Evolutionary conservation across 441 rosid species (phyloP).

Genomic region (Raphanus hybrid): DNA sequence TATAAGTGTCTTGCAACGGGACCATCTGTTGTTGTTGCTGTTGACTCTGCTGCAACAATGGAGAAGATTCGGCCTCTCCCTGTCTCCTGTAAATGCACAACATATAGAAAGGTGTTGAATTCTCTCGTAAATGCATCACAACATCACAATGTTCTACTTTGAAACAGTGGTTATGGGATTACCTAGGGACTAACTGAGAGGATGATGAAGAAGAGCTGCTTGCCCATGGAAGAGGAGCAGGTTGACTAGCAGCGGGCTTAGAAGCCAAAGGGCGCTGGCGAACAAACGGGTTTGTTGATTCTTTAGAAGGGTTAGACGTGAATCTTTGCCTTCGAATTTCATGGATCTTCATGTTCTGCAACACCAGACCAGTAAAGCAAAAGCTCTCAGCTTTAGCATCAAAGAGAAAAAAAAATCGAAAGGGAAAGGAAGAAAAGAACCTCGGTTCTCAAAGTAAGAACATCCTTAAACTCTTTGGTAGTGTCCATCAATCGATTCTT

Average conservation of each 20-base stretch:
- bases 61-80: slow-evolving; percentile 71
- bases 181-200: slow-evolving; percentile 69
- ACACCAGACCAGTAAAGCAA: slow-evolving; percentile 24
- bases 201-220: slow-evolving; percentile 72
- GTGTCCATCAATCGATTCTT: slow-evolving; percentile 75
- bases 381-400: slow-evolving; percentile 12
- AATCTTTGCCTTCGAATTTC: slow-evolving; percentile 90
- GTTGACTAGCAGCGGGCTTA: slow-evolving; percentile 56
- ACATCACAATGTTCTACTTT: background rate
- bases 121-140: background rate
- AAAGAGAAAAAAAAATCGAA: background rate
- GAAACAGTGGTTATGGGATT: slow-evolving; percentile 16
- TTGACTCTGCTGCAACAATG: slow-evolving; percentile 62
- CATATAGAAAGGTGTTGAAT: slow-evolving; percentile 10
- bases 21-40: slow-evolving; percentile 75
- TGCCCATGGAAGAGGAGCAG: slow-evolving; percentile 82
- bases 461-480: slow-evolving; percentile 92
- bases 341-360: slow-evolving; percentile 86
- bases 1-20: slow-evolving; percentile 87
- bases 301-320: slow-evolving; percentile 80
- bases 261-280: slow-evolving; percentile 91
- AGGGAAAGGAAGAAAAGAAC: slow-evolving; percentile 46
- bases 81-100: slow-evolving; percentile 55
- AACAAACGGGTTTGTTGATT: slow-evolving; percentile 83
- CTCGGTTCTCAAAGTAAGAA: slow-evolving; percentile 92